These are phyloP conservation scores for Amorphotheca resinae DNA, from an alignment of 495 filamentous ascomycete species.

Conservation along the genomic window DNA sequence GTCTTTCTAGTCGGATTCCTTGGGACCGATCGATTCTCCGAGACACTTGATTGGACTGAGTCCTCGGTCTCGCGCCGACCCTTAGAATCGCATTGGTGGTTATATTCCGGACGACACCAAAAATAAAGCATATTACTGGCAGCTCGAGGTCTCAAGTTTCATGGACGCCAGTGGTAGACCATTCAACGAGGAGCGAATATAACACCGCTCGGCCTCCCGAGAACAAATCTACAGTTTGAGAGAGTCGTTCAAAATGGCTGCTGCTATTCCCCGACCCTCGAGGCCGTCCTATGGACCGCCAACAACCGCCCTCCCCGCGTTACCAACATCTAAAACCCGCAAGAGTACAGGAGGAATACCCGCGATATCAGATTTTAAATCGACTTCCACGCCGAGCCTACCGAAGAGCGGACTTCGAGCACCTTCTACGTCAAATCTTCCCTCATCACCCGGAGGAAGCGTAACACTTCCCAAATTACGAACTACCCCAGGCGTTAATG, in stretches of 20 bases:
- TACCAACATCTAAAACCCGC: conserved; percentile 59
- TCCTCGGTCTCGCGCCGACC: neutral
- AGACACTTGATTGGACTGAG: conserved; percentile 13
- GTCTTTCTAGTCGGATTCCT: neutral
- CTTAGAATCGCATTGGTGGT: neutral
- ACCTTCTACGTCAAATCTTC: conserved; percentile 39
- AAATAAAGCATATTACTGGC: conserved; percentile 10
- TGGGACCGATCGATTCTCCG: neutral
- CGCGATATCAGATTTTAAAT: conserved; percentile 32
- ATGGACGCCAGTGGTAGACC: conserved; percentile 14
- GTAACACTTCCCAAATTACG: conserved; percentile 34
- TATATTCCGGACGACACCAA: conserved; percentile 2
- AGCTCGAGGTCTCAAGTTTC: conserved; percentile 11
- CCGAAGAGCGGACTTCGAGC: conserved; percentile 47
- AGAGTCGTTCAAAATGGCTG: conserved; percentile 46
- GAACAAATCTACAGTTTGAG: no score
- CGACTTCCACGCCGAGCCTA: conserved; percentile 29
- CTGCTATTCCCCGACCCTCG: conserved; percentile 48
- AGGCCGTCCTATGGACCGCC: conserved; percentile 43
- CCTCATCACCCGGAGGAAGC: conserved; percentile 24
- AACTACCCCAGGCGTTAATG: conserved; percentile 35
- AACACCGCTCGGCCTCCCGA: conserved; percentile 5
- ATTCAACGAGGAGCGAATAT: conserved; percentile 4
- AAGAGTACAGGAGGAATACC: conserved; percentile 42
- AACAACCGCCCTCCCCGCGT: conserved; percentile 50